A percentile compares a stretch with the other conserved stretches of the same genome.
Conservation (phyloP, 495 filamentous ascomycete species). For the Schizothecium vesticola region DNA sequence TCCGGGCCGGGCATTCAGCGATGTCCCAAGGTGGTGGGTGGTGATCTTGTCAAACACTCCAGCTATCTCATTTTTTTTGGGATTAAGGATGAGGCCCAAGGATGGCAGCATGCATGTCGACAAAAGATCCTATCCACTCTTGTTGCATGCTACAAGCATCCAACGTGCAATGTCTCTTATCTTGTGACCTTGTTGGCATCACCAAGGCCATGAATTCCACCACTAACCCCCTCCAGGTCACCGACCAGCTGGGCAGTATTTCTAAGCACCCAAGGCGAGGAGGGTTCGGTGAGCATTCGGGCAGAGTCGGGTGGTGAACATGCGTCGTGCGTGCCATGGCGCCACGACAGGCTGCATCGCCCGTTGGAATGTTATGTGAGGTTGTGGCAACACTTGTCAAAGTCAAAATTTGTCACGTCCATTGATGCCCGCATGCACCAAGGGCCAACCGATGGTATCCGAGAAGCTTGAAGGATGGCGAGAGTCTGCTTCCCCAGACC, state of each 20-base stretch:
- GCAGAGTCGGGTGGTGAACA: background rate
- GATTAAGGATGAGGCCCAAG: too few relatives aligned
- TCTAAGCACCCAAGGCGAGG: background rate
- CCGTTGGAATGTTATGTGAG: background rate
- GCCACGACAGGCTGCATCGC: background rate
- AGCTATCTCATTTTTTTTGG: too few relatives aligned
- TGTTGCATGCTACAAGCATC: too few relatives aligned
- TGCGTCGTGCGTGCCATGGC: background rate
- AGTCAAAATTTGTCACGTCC: background rate
- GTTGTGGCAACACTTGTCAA: background rate
- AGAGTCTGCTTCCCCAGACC: background rate
- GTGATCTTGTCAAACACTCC: too few relatives aligned
- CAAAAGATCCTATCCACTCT: too few relatives aligned
- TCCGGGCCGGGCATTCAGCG: too few relatives aligned
- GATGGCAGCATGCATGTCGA: too few relatives aligned
- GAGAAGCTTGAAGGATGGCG: background rate
- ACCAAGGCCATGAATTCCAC: background rate
- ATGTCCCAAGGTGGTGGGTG: too few relatives aligned
- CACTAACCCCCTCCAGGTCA: background rate
- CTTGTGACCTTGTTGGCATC: background rate
- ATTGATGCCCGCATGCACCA: background rate
- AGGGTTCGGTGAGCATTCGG: background rate
- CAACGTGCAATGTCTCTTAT: too few relatives aligned
- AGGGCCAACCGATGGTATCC: background rate
- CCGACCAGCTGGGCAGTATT: background rate